These are phyloP conservation scores for Dactylis glomerata DNA, from an alignment of 176 grass and related monocot genomes.

Conservation along the genomic window DNA sequence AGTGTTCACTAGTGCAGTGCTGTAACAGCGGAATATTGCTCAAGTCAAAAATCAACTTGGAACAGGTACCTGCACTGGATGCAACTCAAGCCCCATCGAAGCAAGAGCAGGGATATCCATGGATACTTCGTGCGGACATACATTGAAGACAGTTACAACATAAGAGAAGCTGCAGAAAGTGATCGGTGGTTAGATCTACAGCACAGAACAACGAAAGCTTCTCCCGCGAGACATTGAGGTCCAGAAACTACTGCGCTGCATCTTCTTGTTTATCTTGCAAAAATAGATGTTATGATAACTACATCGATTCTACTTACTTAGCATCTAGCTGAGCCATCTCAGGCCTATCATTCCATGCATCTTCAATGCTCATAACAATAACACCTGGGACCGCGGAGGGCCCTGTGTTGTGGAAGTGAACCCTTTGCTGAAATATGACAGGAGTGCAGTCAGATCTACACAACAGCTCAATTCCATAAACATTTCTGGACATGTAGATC, in stretches of 20 bases:
- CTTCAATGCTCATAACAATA: slow-evolving; percentile 82
- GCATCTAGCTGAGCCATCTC: slow-evolving; percentile 64
- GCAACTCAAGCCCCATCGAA: slow-evolving; percentile 57
- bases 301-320: slow-evolving; percentile 33
- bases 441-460: neutral
- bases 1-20: neutral
- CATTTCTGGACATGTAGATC: neutral
- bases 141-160: slow-evolving; percentile 68
- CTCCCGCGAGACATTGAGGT: neutral
- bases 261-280: slow-evolving; percentile 12
- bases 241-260: neutral
- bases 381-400: slow-evolving; percentile 56
- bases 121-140: slow-evolving; percentile 49
- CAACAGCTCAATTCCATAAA: neutral
- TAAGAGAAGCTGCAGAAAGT: slow-evolving; percentile 59
- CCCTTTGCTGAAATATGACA: slow-evolving; percentile 60
- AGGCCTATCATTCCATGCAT: slow-evolving; percentile 44
- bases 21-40: neutral
- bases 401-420: slow-evolving; percentile 86
- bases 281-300: neutral
- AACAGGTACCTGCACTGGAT: slow-evolving; percentile 73
- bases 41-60: neutral
- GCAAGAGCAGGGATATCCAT: slow-evolving; percentile 52
- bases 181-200: neutral
- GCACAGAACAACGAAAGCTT: neutral